Percentiles rank a stretch among this genome's conserved stretches.
Conservation (phyloP, 345 rosid species). For the Cardamine chenopodiifolia region DNA sequence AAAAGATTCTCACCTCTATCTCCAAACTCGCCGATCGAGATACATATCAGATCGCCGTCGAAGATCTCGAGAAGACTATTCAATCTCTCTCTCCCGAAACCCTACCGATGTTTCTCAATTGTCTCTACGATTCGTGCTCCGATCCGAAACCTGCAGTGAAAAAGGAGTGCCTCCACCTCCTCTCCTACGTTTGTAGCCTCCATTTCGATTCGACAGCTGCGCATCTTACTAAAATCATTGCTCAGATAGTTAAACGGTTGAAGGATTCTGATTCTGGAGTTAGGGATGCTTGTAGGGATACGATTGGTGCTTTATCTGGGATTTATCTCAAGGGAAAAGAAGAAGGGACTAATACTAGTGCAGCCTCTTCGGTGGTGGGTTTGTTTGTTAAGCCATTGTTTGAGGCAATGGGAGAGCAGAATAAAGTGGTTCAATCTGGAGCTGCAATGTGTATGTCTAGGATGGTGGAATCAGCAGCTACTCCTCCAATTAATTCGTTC, state of each 20-base stretch:
- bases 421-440: constrained; percentile 84
- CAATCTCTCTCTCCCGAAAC: constrained; percentile 72
- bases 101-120: constrained; percentile 85
- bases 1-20: constrained; percentile 78
- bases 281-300: constrained; percentile 86
- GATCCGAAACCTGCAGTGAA: constrained; percentile 89
- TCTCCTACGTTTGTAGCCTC: constrained; percentile 59
- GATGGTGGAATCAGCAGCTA: constrained; percentile 79
- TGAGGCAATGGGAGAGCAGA: constrained; percentile 99
- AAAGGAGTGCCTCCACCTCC: constrained; percentile 76
- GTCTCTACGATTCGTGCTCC: constrained; percentile 80
- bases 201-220: constrained; percentile 67
- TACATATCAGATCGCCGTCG: constrained; percentile 89
- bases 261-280: constrained; percentile 94
- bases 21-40: constrained; percentile 95
- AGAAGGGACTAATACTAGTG: constrained; percentile 39
- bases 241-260: constrained; percentile 71
- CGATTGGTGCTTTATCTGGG: constrained; percentile 74
- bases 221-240: constrained; percentile 72
- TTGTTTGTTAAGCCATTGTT: constrained; percentile 85
- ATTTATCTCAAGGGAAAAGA: constrained; percentile 65
- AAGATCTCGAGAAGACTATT: constrained; percentile 80
- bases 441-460: constrained; percentile 90
- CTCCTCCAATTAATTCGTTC: constrained; percentile 60
- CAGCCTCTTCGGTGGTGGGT: constrained; percentile 56